Percentiles rank a stretch among this genome's conserved stretches.
These are phyloP conservation scores for Spizellomyces punctatus DNA, from an alignment of 192 early-diverging fungal species.

Conservation along the genomic window DNA sequence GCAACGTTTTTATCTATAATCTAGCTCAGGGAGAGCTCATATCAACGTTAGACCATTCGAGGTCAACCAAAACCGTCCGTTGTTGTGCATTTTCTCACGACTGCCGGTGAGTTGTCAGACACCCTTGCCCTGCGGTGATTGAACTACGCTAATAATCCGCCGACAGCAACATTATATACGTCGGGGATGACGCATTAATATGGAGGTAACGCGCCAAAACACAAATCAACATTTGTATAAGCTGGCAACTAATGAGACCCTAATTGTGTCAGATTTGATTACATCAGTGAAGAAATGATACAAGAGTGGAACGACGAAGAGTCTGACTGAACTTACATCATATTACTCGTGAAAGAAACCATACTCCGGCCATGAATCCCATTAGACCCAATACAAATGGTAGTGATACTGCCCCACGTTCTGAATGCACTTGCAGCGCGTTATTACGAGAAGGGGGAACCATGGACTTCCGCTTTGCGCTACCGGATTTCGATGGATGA, in stretches of 20 bases:
- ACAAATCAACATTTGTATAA: not conserved
- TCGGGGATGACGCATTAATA: constrained; percentile 77
- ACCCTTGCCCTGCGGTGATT: not conserved
- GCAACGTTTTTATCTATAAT: constrained; percentile 71
- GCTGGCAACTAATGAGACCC: too few relatives aligned
- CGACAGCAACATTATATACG: constrained; percentile 66
- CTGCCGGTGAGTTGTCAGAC: constrained; percentile 62
- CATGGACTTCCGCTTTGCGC: too few relatives aligned
- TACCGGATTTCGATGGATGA: too few relatives aligned
- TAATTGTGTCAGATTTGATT: constrained; percentile 30
- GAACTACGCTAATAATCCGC: not conserved
- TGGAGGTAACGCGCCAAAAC: constrained; percentile 69
- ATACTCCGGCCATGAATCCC: too few relatives aligned
- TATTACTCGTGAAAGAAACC: too few relatives aligned
- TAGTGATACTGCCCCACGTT: too few relatives aligned
- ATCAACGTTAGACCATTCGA: constrained; percentile 68
- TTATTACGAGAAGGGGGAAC: too few relatives aligned
- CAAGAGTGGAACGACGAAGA: constrained; percentile 62
- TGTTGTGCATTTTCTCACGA: constrained; percentile 78
- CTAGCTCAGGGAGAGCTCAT: constrained; percentile 67
- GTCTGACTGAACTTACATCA: not conserved
- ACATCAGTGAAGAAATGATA: constrained; percentile 72
- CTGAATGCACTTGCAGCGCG: too few relatives aligned
- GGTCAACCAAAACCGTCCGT: constrained; percentile 78
- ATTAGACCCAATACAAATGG: too few relatives aligned